These are phyloP conservation scores for Boletus barrowsii DNA, from an alignment of 768 basidiomycete species.

Conservation along the genomic window DNA sequence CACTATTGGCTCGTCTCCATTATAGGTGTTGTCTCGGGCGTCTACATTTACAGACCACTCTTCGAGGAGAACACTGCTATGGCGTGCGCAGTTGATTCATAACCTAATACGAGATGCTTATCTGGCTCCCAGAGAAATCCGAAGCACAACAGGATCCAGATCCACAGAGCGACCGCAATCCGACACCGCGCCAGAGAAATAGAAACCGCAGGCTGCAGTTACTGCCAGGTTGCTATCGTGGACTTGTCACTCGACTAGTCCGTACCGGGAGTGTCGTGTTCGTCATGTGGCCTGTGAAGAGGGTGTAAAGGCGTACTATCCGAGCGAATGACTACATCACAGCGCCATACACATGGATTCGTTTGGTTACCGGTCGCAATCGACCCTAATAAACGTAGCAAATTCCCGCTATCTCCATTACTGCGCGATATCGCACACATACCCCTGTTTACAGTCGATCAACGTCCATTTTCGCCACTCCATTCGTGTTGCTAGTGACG, in stretches of 20 bases:
- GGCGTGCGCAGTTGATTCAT: slow-evolving; percentile 11
- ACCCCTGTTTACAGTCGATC: slow-evolving; percentile 26
- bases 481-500: slow-evolving; percentile 10
- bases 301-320: slow-evolving; percentile 16
- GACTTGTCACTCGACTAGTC: not conserved
- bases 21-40: slow-evolving; percentile 57
- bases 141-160: not conserved
- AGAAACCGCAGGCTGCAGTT: not conserved
- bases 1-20: not conserved
- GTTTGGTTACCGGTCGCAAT: slow-evolving; percentile 3
- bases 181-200: slow-evolving; percentile 7
- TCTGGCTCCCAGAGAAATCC: slow-evolving; percentile 12
- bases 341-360: not conserved
- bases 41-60: slow-evolving; percentile 64
- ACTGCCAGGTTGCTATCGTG: not conserved
- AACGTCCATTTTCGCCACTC: slow-evolving; percentile 28
- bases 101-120: not conserved
- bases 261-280: not conserved
- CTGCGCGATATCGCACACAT: slow-evolving; percentile 2
- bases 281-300: slow-evolving; percentile 9
- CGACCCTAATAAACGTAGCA: slow-evolving; percentile 21
- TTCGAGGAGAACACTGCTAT: slow-evolving; percentile 20
- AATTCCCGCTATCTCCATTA: slow-evolving; percentile 32
- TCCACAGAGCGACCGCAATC: slow-evolving; percentile 3
- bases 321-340: slow-evolving; percentile 6